Evolutionary conservation across 495 filamentous ascomycete genomes (phyloP), one percentile per base, ranked within the genome.

Genomic region (Talaromyces stipitatus): DNA sequence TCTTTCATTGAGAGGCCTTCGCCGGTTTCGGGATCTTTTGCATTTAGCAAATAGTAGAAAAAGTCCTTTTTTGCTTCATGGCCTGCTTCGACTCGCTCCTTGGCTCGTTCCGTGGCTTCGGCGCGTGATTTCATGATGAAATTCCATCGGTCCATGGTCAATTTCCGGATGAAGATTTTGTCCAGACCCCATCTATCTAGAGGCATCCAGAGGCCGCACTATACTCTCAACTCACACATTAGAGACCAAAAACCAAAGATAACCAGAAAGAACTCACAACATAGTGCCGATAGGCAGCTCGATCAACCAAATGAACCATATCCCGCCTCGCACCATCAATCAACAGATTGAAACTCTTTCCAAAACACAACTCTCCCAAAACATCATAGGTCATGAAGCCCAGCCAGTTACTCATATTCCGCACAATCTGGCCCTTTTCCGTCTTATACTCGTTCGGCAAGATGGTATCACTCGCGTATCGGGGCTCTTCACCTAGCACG

Each of bases 11-110:
- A 74, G 61, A 89, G 86, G 1, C 85, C 85, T 54, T 80, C 73
- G 47, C 84, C 86, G 0, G 80, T 85, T 55, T 81, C 75, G 0
- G 80, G 78, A 45, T 85, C 81, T 47, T 78, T 80, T 9, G 80
- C 80, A 47, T 81, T 74, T 32, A 85, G 69, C 3, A 85, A 69
- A 60, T 82, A 80, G 61, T 78, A 77, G 68, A 83, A 83, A 64
- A 85, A 72, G 66, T 89, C 86, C 55, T 85, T 84, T 29, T 84
- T 81, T 56, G 81, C 80, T 41, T 84, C 80, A 30, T 79, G 76
- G 18, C 73, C 74, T 7, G 66, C 69, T 55, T 68, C 58, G 8
- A 73, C 60, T 26, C 75, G 70, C 52, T 78, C 75, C 50, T 78
- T 72, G 18, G 81, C 81, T 0, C 83, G 76, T 32, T 80, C 74